phyloP scores from a whole-genome alignment of 768 basidiomycete species.

The Russula lepida region DNA sequence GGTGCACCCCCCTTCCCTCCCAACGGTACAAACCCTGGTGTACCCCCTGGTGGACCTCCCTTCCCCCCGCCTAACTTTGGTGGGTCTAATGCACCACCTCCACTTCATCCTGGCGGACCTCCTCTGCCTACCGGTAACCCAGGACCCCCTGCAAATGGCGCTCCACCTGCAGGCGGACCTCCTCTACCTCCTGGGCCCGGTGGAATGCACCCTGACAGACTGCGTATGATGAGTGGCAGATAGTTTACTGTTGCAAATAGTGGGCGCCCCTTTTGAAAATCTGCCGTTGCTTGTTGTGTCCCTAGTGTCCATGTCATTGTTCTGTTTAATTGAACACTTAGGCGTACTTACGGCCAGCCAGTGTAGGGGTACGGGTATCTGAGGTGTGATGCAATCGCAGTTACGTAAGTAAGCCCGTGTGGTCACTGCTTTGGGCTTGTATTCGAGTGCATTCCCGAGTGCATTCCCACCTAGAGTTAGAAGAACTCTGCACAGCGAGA shows the following conservation, averaged over 20 bases:
- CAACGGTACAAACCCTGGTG: conserved; percentile 5
- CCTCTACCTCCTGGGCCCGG: conserved; percentile 36
- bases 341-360: neutral
- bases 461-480: conserved; percentile 1
- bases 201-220: conserved; percentile 79
- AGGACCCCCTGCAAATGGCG: conserved; percentile 5
- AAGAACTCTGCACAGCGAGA: conserved; percentile 7
- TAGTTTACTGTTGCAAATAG: neutral
- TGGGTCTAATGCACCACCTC: conserved; percentile 24
- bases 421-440: neutral
- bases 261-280: neutral
- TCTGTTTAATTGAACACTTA: neutral
- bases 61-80: conserved; percentile 32
- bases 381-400: neutral
- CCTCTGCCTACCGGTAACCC: conserved; percentile 22
- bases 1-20: conserved; percentile 36
- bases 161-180: conserved; percentile 3
- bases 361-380: too few relatives aligned
- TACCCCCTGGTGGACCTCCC: conserved; percentile 21
- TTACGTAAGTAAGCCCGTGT: conserved; percentile 4
- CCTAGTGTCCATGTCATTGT: neutral
- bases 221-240: conserved; percentile 59
- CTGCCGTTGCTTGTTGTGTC: neutral
- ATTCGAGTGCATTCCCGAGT: neutral
- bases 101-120: conserved; percentile 6